A percentile compares a stretch with the other conserved stretches of the same genome.
Conservation (phyloP, 495 filamentous ascomycete species). For the Podospora anserina region DNA sequence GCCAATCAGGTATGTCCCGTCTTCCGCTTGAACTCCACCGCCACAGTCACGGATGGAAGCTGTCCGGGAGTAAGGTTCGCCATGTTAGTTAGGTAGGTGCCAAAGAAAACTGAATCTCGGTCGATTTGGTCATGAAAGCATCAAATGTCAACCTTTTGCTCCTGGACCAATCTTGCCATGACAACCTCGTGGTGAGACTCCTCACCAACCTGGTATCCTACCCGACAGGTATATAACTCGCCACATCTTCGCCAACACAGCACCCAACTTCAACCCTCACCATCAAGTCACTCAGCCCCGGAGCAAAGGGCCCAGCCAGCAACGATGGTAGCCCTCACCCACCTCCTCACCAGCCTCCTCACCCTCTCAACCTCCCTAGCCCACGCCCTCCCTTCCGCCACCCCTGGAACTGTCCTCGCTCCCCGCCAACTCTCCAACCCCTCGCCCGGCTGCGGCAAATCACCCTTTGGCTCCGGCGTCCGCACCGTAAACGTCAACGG, state of each 20-base stretch:
- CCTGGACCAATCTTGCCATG: too few species aligned
- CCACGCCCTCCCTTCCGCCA: background rate
- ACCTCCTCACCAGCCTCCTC: background rate
- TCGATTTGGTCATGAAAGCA: background rate
- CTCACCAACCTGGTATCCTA: too few species aligned
- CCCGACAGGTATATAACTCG: too few species aligned
- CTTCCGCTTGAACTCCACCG: background rate
- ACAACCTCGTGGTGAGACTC: too few species aligned
- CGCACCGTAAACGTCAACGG: slow-evolving; percentile 26
- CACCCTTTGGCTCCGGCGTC: slow-evolving; percentile 28
- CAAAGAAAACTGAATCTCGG: background rate
- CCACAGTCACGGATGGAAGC: background rate
- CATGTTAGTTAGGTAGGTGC: too few species aligned
- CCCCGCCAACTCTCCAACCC: slow-evolving; percentile 1
- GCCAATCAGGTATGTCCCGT: background rate
- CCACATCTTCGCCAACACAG: too few species aligned
- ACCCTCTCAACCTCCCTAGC: background rate
- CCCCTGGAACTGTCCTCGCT: background rate
- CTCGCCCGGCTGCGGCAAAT: slow-evolving; percentile 39
- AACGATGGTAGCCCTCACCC: background rate
- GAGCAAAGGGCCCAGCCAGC: too few species aligned
- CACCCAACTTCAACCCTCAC: too few species aligned
- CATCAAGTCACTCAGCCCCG: too few species aligned
- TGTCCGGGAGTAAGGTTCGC: background rate
- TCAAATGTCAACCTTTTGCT: too few species aligned